A percentile compares a stretch with the other conserved stretches of the same genome.
phyloP scores from a whole-genome alignment of 352 stramenopile genomes.

The Phytopythium montanum region DNA sequence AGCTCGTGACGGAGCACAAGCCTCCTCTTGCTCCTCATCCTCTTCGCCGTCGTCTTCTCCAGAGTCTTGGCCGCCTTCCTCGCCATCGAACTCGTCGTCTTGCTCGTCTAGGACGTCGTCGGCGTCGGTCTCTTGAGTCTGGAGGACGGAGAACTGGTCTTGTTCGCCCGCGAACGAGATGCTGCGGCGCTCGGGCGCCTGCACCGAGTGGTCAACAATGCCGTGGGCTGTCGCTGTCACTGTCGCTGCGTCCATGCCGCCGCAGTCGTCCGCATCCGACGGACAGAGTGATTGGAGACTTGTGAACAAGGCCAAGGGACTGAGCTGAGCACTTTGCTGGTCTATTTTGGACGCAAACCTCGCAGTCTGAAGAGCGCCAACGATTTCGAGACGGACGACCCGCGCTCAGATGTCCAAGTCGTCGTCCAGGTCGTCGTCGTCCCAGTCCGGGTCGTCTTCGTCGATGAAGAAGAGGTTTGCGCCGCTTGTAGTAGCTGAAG shows the following conservation, averaged over 20 bases:
- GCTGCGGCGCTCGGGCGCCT: not conserved
- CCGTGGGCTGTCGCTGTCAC: not conserved
- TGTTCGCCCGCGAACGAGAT: constrained; percentile 4
- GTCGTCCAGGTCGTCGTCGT: constrained; percentile 48
- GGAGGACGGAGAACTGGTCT: not conserved
- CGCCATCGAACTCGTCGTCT: not conserved
- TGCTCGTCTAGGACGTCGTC: not conserved
- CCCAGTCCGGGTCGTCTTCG: constrained; percentile 75
- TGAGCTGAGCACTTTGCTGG: not conserved
- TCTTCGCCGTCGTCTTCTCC: not conserved
- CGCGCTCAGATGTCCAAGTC: constrained; percentile 33
- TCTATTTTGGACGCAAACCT: not conserved
- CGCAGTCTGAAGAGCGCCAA: not conserved
- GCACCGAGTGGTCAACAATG: not conserved
- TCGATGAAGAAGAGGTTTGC: constrained; percentile 72
- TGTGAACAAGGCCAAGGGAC: no score
- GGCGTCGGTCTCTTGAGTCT: not conserved
- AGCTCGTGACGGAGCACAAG: not conserved
- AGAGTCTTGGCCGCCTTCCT: not conserved
- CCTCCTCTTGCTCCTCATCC: not conserved
- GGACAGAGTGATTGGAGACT: not conserved
- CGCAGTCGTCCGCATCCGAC: not conserved
- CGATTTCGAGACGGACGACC: no score
- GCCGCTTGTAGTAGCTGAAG: not conserved
- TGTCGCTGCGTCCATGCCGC: not conserved